phyloP scores from a whole-genome alignment of 1,284 basidiomycete genomes.

The Puccinia horiana region DNA sequence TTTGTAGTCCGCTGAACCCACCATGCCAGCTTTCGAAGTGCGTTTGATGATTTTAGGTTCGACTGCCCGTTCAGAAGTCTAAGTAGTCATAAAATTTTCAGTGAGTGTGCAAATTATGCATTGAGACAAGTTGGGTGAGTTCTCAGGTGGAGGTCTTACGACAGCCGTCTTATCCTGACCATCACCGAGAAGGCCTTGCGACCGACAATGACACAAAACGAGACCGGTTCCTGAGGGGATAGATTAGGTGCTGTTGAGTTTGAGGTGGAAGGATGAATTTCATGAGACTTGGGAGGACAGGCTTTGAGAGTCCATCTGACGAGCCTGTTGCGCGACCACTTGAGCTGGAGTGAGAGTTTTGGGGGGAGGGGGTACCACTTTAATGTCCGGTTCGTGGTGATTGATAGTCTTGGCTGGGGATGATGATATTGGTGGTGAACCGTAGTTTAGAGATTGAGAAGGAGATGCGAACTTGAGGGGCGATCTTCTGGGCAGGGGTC shows the following conservation, averaged over 20 bases:
- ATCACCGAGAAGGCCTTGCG: conserved; percentile 45
- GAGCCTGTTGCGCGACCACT: conserved; percentile 28
- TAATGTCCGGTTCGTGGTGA: neutral
- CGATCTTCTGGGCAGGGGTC: conserved; percentile 50
- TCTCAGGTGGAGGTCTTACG: conserved; percentile 22
- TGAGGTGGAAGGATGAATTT: neutral
- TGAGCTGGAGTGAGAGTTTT: conserved; percentile 42
- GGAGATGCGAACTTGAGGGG: conserved; percentile 46
- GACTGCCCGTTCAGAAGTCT: neutral
- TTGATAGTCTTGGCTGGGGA: neutral
- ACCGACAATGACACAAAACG: conserved; percentile 45
- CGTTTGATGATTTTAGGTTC: conserved; percentile 46
- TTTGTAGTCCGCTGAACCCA: neutral
- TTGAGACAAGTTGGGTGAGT: no score
- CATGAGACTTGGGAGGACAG: conserved; percentile 5
- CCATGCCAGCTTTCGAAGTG: conserved; percentile 24
- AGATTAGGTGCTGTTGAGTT: neutral
- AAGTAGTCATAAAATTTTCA: neutral
- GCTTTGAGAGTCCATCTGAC: conserved; percentile 19
- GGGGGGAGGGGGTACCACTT: neutral
- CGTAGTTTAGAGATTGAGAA: conserved; percentile 41
- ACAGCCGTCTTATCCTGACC: conserved; percentile 37
- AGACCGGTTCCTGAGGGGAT: conserved; percentile 1
- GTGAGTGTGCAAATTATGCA: no score
- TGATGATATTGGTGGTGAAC: no score